A percentile compares a stretch with the other conserved stretches of the same genome.
Evolutionary conservation across 805 yeast genomes (phyloP).

Genomic region (Yarrowia hollandica): DNA sequence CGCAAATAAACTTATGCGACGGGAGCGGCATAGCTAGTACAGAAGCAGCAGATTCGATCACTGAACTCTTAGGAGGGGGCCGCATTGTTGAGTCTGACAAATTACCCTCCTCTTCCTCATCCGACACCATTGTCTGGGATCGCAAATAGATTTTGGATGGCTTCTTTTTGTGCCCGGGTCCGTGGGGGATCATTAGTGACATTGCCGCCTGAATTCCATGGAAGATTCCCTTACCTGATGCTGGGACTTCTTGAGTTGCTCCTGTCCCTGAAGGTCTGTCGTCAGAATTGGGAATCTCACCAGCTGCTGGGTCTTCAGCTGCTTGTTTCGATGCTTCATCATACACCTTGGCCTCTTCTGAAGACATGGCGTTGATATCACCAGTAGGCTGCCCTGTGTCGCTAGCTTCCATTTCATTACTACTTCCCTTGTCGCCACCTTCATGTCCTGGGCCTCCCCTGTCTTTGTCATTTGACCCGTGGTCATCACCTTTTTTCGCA

Average conservation of each 20-base stretch:
- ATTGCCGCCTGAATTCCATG: conserved; percentile 27
- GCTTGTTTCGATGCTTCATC: neutral
- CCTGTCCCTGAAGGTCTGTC: neutral
- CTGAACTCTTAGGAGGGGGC: conserved; percentile 55
- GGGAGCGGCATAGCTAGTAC: conserved; percentile 83
- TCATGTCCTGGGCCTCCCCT: conserved; percentile 31
- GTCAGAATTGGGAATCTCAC: conserved; percentile 44
- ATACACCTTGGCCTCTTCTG: conserved; percentile 13
- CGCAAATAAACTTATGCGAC: conserved; percentile 58
- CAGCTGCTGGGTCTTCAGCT: neutral
- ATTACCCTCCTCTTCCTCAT: conserved; percentile 3
- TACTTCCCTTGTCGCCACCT: conserved; percentile 29
- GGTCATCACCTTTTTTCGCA: conserved; percentile 37
- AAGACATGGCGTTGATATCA: neutral
- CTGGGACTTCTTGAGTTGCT: neutral
- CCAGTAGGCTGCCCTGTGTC: conserved; percentile 6
- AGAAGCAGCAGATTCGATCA: conserved; percentile 74
- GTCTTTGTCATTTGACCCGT: conserved; percentile 31
- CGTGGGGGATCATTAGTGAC: conserved; percentile 22
- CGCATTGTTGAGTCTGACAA: conserved; percentile 1
- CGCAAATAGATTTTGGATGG: conserved; percentile 15
- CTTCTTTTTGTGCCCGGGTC: conserved; percentile 3
- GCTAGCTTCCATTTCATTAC: neutral
- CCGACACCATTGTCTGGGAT: conserved; percentile 8
- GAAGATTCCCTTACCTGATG: conserved; percentile 9